phyloP scores from a whole-genome alignment of 306 rosid genomes.

The Pyrus pyrifolia region DNA sequence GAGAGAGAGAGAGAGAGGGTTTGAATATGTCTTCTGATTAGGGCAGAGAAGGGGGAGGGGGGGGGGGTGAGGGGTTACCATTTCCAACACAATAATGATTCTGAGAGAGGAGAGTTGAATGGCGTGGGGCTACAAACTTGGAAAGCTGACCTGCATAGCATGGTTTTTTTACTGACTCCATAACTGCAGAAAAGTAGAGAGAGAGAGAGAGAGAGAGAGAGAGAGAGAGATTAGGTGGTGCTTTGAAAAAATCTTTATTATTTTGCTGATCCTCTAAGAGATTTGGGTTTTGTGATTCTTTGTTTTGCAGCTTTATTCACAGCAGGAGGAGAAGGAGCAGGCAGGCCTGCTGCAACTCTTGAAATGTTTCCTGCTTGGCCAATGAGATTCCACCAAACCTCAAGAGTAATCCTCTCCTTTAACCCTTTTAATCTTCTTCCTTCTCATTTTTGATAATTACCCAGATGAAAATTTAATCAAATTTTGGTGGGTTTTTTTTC shows the following conservation, averaged over 20 bases:
- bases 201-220: not conserved
- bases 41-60: not conserved
- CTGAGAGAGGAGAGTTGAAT: constrained; percentile 34
- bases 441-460: not conserved
- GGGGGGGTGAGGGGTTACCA: constrained; percentile 19
- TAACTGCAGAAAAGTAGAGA: constrained; percentile 52
- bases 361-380: constrained; percentile 99
- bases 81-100: constrained; percentile 51
- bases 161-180: constrained; percentile 65
- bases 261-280: constrained; percentile 38
- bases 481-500: not conserved
- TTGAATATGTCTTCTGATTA: constrained; percentile 40
- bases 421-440: constrained; percentile 29
- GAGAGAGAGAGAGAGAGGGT: not conserved
- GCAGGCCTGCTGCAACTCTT: constrained; percentile 91
- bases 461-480: not conserved
- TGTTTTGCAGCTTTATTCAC: constrained; percentile 61
- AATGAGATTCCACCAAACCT: constrained; percentile 71
- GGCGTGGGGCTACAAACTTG: constrained; percentile 52
- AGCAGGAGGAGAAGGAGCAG: constrained; percentile 2
- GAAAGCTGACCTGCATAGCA: constrained; percentile 45
- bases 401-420: constrained; percentile 45
- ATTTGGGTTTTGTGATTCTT: constrained; percentile 38
- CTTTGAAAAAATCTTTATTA: constrained; percentile 14
- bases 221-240: not conserved